These are phyloP conservation scores for Yarrowia keelungensis DNA, from an alignment of 805 yeast species.

Conservation along the genomic window DNA sequence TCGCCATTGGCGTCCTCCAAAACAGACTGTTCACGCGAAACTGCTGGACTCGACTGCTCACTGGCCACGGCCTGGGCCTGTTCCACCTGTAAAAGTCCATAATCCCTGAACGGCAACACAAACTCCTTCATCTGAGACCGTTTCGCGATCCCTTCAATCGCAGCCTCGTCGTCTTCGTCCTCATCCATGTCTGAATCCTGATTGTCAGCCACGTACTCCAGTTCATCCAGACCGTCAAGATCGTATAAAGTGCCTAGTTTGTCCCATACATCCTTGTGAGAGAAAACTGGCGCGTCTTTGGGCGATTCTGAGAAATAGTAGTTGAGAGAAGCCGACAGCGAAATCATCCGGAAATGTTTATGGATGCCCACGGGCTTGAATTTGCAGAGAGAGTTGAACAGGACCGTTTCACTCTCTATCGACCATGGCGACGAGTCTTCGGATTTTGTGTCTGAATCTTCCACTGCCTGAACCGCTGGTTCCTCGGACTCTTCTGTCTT, in stretches of 20 bases:
- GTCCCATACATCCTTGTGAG: conserved; percentile 59
- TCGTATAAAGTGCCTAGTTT: conserved; percentile 63
- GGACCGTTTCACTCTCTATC: conserved; percentile 64
- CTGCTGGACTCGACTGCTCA: conserved; percentile 3
- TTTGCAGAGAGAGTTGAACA: conserved; percentile 67
- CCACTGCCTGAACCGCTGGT: background rate
- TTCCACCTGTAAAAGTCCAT: conserved; percentile 21
- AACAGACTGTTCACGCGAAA: conserved; percentile 18
- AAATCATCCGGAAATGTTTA: conserved; percentile 51
- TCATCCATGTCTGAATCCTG: conserved; percentile 28
- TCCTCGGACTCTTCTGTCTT: conserved; percentile 7
- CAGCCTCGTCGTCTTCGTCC: conserved; percentile 30
- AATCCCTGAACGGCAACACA: conserved; percentile 22
- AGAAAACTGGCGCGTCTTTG: conserved; percentile 52
- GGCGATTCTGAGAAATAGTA: conserved; percentile 45
- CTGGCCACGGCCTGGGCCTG: conserved; percentile 6
- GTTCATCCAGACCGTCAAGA: conserved; percentile 61
- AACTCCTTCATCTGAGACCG: conserved; percentile 36
- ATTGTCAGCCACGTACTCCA: conserved; percentile 49
- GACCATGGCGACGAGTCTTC: conserved; percentile 55
- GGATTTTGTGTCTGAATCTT: background rate
- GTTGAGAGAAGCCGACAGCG: conserved; percentile 46
- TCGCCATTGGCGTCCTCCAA: background rate
- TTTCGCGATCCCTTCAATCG: conserved; percentile 34
- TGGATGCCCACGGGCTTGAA: conserved; percentile 70